Evolutionary conservation across 345 rosid species (phyloP).

Genomic region (Salix arbutifolia): DNA sequence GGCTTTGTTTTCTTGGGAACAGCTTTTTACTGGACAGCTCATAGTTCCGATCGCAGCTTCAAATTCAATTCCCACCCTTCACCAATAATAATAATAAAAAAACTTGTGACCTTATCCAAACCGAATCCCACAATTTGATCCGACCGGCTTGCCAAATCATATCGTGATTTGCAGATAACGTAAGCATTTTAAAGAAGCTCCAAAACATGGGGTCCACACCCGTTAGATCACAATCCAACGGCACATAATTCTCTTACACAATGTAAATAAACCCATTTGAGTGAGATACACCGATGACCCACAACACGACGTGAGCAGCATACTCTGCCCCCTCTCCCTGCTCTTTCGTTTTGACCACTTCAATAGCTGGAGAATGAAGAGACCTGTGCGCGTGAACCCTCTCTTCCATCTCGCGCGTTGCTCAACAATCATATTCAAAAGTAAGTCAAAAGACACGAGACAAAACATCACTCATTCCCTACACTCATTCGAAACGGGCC

Average conservation of each 20-base stretch:
- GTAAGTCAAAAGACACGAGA: not conserved
- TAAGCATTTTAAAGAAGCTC: too few relatives aligned
- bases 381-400: constrained; percentile 1
- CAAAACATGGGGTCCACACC: not conserved
- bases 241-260: not conserved
- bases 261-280: not conserved
- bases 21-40: too few relatives aligned
- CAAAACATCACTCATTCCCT: not conserved
- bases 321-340: not conserved
- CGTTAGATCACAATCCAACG: not conserved
- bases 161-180: not conserved
- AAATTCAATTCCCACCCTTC: too few relatives aligned
- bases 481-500: not conserved
- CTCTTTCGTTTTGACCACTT: not conserved
- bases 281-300: not conserved
- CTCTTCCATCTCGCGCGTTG: constrained; percentile 1
- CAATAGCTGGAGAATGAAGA: too few relatives aligned
- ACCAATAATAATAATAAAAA: too few relatives aligned
- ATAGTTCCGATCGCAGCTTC: too few relatives aligned
- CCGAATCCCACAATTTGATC: too few relatives aligned
- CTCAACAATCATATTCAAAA: not conserved
- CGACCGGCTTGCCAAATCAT: too few relatives aligned
- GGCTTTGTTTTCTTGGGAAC: too few relatives aligned
- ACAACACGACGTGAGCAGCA: constrained; percentile 12
- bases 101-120: too few relatives aligned